These are phyloP conservation scores for Candida germanica DNA, from an alignment of 805 yeast genomes.

Conservation along the genomic window DNA sequence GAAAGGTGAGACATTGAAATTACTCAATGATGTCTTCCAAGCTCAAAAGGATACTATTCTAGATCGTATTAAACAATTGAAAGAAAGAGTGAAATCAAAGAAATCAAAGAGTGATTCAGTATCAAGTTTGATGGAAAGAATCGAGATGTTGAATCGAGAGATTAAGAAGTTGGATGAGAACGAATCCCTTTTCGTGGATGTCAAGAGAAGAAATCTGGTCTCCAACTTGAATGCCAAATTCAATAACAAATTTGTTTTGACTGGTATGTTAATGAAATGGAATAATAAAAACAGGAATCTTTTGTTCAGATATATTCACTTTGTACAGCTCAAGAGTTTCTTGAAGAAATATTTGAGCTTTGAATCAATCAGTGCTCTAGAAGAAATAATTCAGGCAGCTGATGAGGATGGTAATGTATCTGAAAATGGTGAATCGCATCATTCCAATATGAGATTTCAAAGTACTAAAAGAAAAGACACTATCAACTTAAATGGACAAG, in stretches of 20 bases:
- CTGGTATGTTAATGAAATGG: constrained; percentile 42
- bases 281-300: constrained; percentile 33
- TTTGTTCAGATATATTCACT: constrained; percentile 35
- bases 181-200: constrained; percentile 7
- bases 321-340: constrained; percentile 27
- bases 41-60: constrained; percentile 26
- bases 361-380: constrained; percentile 32
- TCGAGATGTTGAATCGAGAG: constrained; percentile 19
- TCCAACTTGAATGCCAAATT: constrained; percentile 17
- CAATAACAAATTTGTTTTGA: constrained; percentile 36
- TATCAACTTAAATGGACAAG: constrained; percentile 2
- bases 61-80: constrained; percentile 26
- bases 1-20: constrained; percentile 30
- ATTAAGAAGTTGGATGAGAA: constrained; percentile 10
- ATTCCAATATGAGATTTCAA: constrained; percentile 3
- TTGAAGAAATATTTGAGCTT: constrained; percentile 30
- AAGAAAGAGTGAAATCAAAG: constrained; percentile 14
- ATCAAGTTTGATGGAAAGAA: constrained; percentile 15
- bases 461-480: neutral
- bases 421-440: constrained; percentile 10
- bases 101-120: constrained; percentile 7
- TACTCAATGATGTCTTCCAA: constrained; percentile 23
- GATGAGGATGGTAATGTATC: constrained; percentile 14
- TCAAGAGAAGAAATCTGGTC: constrained; percentile 10
- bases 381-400: constrained; percentile 26